Evolutionary conservation across 169 alveolate species (phyloP).

Genomic region (Plasmodium falciparum): DNA sequence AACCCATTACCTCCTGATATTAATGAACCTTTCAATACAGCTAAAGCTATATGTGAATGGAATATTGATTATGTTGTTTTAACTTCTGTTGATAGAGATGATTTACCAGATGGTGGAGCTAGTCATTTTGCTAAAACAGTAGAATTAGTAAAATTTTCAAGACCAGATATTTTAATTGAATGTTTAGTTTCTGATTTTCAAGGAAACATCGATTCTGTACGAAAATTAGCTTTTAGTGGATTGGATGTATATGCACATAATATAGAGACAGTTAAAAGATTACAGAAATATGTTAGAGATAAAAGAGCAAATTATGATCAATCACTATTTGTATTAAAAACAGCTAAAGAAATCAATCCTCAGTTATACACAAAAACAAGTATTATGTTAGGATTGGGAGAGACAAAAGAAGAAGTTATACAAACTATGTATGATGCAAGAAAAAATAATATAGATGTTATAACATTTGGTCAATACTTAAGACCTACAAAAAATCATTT

Average conservation of each 20-base stretch:
- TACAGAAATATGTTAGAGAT: constrained; percentile 80
- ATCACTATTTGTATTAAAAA: constrained; percentile 73
- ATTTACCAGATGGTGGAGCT: constrained; percentile 86
- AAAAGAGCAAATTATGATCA: constrained; percentile 80
- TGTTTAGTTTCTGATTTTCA: constrained; percentile 84
- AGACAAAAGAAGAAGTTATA: constrained; percentile 78
- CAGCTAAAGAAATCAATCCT: constrained; percentile 79
- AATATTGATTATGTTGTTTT: constrained; percentile 81
- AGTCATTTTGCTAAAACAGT: constrained; percentile 84
- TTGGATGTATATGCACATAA: constrained; percentile 86
- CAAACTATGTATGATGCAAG: constrained; percentile 73
- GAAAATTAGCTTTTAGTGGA: constrained; percentile 78
- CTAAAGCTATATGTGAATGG: constrained; percentile 84
- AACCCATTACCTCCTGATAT: constrained; percentile 85
- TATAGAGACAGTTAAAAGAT: constrained; percentile 83
- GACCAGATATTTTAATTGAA: constrained; percentile 82
- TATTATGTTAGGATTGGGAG: constrained; percentile 84
- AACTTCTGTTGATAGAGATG: constrained; percentile 87
- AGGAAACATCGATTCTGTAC: constrained; percentile 76
- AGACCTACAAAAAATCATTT: constrained; percentile 81
- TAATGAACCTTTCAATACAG: constrained; percentile 82
- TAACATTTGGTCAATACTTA: constrained; percentile 83
- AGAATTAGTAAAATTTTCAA: constrained; percentile 74
- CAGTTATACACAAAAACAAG: constrained; percentile 81
- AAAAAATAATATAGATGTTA: constrained; percentile 74